Conservation (phyloP, 2,329 filamentous ascomycete species). For the Ophiosphaerella herpotricha region DNA sequence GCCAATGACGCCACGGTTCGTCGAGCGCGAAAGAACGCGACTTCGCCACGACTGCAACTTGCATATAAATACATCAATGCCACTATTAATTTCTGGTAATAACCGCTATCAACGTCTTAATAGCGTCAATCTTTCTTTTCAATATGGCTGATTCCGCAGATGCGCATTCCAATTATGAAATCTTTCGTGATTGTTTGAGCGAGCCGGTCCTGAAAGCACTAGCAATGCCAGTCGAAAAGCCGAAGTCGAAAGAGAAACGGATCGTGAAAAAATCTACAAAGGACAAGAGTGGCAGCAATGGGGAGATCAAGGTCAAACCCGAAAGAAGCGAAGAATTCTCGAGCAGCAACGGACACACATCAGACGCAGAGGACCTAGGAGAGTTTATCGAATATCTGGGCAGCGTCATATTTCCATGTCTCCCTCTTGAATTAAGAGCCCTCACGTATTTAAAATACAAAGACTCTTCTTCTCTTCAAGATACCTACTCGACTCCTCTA, state of each 20-base stretch:
- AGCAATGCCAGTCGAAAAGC: conserved; percentile 49
- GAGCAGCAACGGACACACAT: conserved; percentile 5
- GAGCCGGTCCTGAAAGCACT: conserved; percentile 69
- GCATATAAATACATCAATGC: conserved; percentile 22
- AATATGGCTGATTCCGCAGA: conserved; percentile 40
- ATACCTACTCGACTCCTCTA: conserved; percentile 63
- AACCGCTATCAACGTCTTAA: conserved; percentile 1
- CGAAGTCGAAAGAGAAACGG: conserved; percentile 52
- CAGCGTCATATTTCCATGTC: conserved; percentile 66
- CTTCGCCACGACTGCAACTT: conserved; percentile 23
- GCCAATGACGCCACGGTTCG: conserved; percentile 19
- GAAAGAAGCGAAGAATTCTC: conserved; percentile 7
- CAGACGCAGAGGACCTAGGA: conserved; percentile 68
- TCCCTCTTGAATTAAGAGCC: conserved; percentile 65
- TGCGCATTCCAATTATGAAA: conserved; percentile 62
- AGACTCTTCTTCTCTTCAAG: conserved; percentile 55
- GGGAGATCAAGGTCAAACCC: conserved; percentile 7
- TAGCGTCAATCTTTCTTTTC: not conserved
- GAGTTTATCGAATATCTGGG: conserved; percentile 85
- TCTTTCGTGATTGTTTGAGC: conserved; percentile 76
- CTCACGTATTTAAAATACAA: conserved; percentile 65
- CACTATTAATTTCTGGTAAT: conserved; percentile 3
- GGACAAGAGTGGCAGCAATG: conserved; percentile 14
- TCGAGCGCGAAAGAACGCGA: conserved; percentile 17
- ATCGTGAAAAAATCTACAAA: conserved; percentile 39